Percentiles rank a stretch among this genome's conserved stretches.
These are phyloP conservation scores for Stevia rebaudiana DNA, from an alignment of 140 eudicot genomes.

Conservation along the genomic window DNA sequence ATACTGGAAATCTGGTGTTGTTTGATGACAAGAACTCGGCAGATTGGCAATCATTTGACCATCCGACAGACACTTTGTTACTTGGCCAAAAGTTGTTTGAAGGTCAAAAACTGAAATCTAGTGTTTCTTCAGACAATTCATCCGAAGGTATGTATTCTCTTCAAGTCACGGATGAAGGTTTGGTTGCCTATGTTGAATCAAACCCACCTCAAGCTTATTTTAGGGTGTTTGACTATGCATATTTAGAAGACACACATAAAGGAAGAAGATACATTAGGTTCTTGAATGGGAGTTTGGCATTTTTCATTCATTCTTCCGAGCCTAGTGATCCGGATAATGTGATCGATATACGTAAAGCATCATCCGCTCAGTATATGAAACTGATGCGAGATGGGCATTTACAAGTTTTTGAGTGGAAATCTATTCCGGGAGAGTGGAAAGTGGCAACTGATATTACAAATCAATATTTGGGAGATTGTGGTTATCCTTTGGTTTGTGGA, in stretches of 20 bases:
- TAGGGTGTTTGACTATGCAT: neutral
- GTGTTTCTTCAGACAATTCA: neutral
- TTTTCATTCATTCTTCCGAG: neutral
- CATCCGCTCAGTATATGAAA: neutral
- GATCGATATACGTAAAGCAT: neutral
- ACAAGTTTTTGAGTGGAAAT: neutral
- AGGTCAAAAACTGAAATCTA: neutral
- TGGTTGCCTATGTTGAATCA: slow-evolving; percentile 1
- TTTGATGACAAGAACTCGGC: neutral
- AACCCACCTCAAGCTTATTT: neutral
- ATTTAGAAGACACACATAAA: neutral
- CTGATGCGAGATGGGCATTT: neutral
- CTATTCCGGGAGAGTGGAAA: neutral
- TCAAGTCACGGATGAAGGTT: neutral
- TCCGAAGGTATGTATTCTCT: neutral
- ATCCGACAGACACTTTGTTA: neutral
- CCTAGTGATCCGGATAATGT: neutral
- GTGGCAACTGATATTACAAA: neutral
- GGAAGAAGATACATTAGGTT: slow-evolving; percentile 3
- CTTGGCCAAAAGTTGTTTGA: neutral
- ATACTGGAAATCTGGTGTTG: neutral
- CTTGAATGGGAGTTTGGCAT: neutral
- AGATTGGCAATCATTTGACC: neutral
- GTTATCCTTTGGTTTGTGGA: neutral
- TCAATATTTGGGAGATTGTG: neutral